A percentile compares a stretch with the other conserved stretches of the same genome.
Evolutionary conservation across 441 rosid species (phyloP).

Genomic region (Populus tomentosa): DNA sequence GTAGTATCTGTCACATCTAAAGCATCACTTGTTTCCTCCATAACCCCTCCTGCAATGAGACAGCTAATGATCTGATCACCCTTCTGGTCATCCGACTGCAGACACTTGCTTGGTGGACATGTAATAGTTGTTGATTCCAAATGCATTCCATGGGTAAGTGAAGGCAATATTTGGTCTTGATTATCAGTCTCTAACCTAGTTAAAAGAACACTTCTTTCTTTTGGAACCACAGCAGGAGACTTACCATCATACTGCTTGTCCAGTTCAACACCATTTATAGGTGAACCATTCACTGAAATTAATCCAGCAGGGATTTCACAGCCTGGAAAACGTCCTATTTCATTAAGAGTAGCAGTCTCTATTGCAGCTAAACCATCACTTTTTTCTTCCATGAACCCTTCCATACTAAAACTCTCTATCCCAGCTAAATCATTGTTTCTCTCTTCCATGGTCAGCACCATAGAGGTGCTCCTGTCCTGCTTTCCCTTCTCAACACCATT

Average conservation of each 20-base stretch:
- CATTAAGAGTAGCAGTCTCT: neutral
- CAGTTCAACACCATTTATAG: neutral
- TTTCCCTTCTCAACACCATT: neutral
- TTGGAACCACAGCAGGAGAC: neutral
- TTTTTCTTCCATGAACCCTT: neutral
- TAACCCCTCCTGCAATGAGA: neutral
- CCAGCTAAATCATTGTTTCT: constrained; percentile 7
- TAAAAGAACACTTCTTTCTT: neutral
- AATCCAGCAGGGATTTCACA: neutral
- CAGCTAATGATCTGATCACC: neutral
- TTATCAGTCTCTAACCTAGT: neutral
- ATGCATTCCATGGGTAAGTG: neutral
- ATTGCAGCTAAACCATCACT: neutral
- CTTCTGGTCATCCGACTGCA: neutral
- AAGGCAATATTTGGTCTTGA: neutral
- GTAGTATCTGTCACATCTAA: constrained; percentile 16
- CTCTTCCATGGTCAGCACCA: constrained; percentile 13
- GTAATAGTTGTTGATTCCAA: neutral
- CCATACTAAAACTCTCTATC: constrained; percentile 11
- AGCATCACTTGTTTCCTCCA: constrained; percentile 15
- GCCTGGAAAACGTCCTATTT: neutral
- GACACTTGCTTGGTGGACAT: neutral
- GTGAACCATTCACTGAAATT: neutral
- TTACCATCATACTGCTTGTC: neutral
- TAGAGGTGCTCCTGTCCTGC: neutral